Conservation (phyloP, 257 asterid species). For the Solanum dulcamara region DNA sequence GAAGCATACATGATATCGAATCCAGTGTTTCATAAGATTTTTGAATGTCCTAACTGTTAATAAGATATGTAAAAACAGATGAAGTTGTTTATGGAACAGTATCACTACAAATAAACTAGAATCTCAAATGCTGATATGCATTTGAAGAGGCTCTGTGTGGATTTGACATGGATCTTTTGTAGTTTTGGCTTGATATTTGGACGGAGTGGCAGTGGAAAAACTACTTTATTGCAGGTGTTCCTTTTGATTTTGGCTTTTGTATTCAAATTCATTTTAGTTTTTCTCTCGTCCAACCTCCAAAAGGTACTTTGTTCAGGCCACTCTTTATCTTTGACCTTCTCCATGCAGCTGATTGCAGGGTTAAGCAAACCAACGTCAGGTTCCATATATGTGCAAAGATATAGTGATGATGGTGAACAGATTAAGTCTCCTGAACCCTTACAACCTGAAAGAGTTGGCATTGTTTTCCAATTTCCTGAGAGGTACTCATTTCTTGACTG, state of each 20-base stretch:
- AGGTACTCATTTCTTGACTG: constrained; percentile 31
- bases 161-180: constrained; percentile 7
- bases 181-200: constrained; percentile 87
- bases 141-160: background rate
- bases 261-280: background rate
- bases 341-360: constrained; percentile 79
- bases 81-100: background rate
- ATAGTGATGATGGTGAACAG: constrained; percentile 48
- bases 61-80: background rate
- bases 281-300: background rate
- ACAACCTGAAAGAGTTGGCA: constrained; percentile 70
- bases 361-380: constrained; percentile 85
- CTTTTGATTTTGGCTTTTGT: background rate
- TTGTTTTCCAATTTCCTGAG: constrained; percentile 97
- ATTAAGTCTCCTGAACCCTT: constrained; percentile 40
- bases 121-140: background rate
- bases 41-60: background rate
- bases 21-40: background rate
- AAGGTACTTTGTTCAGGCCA: background rate
- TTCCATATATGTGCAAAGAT: constrained; percentile 53
- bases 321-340: constrained; percentile 9
- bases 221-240: constrained; percentile 84
- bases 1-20: background rate
- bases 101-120: background rate
- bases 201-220: constrained; percentile 95